Conservation (phyloP, 192 early-diverging fungal species). For the Jimgerdemannia lactiflua region DNA sequence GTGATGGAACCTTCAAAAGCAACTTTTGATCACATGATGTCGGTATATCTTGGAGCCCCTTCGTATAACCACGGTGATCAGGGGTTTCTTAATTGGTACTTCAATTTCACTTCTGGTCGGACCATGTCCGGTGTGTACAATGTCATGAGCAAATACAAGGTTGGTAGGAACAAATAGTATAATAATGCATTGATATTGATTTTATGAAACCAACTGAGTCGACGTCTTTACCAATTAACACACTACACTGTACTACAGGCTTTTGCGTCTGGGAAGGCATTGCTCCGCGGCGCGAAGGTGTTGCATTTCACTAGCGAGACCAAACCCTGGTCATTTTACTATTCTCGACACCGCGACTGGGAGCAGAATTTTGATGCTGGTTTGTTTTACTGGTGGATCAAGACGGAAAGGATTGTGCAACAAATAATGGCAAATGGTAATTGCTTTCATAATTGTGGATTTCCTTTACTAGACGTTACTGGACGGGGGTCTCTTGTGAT, state of each 20-base stretch:
- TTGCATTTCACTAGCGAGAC: conserved; percentile 29
- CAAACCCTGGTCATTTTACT: conserved; percentile 24
- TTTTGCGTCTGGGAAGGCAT: conserved; percentile 9
- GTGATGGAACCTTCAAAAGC: conserved; percentile 12
- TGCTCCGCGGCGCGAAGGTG: conserved; percentile 15
- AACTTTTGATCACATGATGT: conserved; percentile 14
- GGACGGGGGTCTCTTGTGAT: too few species aligned
- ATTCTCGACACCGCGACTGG: conserved; percentile 16
- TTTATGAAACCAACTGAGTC: too few species aligned
- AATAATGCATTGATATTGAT: too few species aligned
- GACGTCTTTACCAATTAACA: too few species aligned
- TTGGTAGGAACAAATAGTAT: conserved; percentile 1
- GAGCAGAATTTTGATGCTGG: conserved; percentile 20
- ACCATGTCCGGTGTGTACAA: conserved; percentile 26
- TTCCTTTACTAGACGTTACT: too few species aligned
- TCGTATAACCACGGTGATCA: conserved; percentile 28
- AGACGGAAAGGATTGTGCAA: background rate
- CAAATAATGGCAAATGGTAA: background rate
- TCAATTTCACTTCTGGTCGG: conserved; percentile 17
- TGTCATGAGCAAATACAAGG: conserved; percentile 22
- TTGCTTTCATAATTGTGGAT: too few species aligned
- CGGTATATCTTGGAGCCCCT: conserved; percentile 12
- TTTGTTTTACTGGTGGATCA: conserved; percentile 10
- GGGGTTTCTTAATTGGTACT: conserved; percentile 33
- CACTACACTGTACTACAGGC: background rate